phyloP scores from a whole-genome alignment of 192 early-diverging fungal genomes.

The Paraglomus occultum region DNA sequence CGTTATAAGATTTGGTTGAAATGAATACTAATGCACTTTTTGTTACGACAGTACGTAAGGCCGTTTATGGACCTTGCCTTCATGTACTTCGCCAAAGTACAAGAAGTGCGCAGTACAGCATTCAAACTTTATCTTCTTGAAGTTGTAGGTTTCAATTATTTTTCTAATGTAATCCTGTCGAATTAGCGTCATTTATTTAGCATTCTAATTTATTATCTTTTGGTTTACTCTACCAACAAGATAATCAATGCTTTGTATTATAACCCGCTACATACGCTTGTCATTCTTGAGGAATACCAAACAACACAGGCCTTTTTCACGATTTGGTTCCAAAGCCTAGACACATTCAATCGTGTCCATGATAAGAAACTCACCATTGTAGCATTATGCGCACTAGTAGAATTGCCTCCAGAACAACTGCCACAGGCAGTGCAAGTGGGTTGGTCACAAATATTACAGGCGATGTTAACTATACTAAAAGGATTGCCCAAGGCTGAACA shows the following conservation, averaged over 20 bases:
- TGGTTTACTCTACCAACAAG: constrained; percentile 23
- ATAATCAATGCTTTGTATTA: constrained; percentile 87
- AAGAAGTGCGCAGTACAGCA: constrained; percentile 59
- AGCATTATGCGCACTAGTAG: constrained; percentile 71
- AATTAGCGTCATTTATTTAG: not conserved
- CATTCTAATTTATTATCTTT: constrained; percentile 24
- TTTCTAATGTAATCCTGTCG: constrained; percentile 16
- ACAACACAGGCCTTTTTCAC: constrained; percentile 79
- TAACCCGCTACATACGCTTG: constrained; percentile 75
- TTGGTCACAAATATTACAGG: constrained; percentile 73
- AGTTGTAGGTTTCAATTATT: constrained; percentile 41
- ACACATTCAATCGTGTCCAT: constrained; percentile 82
- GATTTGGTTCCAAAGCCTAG: constrained; percentile 70
- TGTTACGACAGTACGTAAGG: constrained; percentile 52
- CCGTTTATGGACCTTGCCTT: constrained; percentile 70
- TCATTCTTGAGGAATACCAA: constrained; percentile 72
- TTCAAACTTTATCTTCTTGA: constrained; percentile 80
- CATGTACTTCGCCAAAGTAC: constrained; percentile 56
- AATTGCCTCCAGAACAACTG: constrained; percentile 66
- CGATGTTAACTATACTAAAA: constrained; percentile 70
- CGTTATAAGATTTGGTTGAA: not conserved
- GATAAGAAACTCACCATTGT: constrained; percentile 94
- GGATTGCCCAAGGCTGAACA: constrained; percentile 70
- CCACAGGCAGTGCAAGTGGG: constrained; percentile 69
- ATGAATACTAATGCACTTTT: not conserved